These are phyloP conservation scores for Emergomyces africanus DNA, from an alignment of 2,329 filamentous ascomycete species.

Conservation along the genomic window DNA sequence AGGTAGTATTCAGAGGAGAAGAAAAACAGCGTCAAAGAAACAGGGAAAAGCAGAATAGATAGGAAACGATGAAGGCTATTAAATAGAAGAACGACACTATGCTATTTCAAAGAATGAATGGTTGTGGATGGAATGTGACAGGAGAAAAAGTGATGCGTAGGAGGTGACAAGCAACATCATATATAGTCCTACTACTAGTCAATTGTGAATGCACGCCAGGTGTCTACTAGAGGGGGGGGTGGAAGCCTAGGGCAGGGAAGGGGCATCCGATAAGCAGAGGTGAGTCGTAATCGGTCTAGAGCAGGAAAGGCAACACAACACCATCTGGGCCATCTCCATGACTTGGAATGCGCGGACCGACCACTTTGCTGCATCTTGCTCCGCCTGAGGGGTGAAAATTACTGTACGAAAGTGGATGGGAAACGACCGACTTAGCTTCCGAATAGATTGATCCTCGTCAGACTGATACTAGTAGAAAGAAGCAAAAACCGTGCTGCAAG, in stretches of 20 bases:
- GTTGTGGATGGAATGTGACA: neutral
- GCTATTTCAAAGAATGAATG: neutral
- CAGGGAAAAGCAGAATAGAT: neutral
- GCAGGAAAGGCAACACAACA: neutral
- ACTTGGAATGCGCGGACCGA: neutral
- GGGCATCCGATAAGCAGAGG: neutral
- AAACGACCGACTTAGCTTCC: neutral
- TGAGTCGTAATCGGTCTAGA: neutral
- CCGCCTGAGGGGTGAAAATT: neutral
- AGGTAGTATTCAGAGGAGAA: neutral
- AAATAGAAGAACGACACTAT: neutral
- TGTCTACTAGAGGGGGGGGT: neutral
- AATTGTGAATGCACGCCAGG: neutral
- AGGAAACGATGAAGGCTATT: neutral
- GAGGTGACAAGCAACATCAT: neutral
- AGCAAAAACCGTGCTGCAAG: neutral
- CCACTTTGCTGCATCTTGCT: neutral
- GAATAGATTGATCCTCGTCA: neutral
- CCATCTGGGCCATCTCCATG: neutral
- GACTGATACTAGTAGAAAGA: neutral
- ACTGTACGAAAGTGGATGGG: neutral
- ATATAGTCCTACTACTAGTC: too few relatives aligned
- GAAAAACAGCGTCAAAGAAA: neutral
- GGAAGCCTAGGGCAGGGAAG: neutral
- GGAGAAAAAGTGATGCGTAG: neutral